These are phyloP conservation scores for Xerocomus amazonicus DNA, from an alignment of 1,284 basidiomycete genomes.

Conservation along the genomic window DNA sequence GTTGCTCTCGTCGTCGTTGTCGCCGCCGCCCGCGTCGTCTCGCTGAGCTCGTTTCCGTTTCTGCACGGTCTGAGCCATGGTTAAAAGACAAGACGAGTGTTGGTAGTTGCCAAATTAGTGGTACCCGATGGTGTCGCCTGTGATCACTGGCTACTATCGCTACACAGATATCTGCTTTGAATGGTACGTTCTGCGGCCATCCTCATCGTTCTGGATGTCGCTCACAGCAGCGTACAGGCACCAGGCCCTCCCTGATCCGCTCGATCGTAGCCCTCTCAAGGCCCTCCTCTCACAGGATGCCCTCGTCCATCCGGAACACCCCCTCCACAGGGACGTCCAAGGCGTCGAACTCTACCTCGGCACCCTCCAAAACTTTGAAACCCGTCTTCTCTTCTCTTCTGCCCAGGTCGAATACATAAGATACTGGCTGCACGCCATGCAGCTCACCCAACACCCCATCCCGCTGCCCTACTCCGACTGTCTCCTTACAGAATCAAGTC, in stretches of 20 bases:
- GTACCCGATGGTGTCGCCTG: constrained; percentile 32
- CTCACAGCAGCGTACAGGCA: constrained; percentile 35
- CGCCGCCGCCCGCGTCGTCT: constrained; percentile 40
- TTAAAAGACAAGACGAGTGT: background rate
- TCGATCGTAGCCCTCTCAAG: constrained; percentile 62
- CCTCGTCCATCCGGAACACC: constrained; percentile 67
- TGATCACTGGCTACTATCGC: constrained; percentile 69
- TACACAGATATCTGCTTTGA: constrained; percentile 78
- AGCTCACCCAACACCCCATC: constrained; percentile 59
- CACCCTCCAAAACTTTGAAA: constrained; percentile 66
- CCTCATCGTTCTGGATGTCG: background rate
- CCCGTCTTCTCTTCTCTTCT: constrained; percentile 73
- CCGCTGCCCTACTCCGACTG: constrained; percentile 72
- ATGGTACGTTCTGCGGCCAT: constrained; percentile 42
- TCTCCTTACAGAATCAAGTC: constrained; percentile 52
- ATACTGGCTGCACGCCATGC: constrained; percentile 78
- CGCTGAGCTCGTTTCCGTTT: constrained; percentile 34
- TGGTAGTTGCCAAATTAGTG: constrained; percentile 10
- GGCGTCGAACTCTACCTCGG: constrained; percentile 74
- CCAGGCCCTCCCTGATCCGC: constrained; percentile 41
- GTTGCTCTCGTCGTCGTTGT: constrained; percentile 25
- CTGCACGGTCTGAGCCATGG: constrained; percentile 54
- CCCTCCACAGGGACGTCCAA: constrained; percentile 57
- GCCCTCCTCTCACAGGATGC: constrained; percentile 63
- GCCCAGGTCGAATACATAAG: constrained; percentile 81